phyloP scores from a whole-genome alignment of 2,329 filamentous ascomycete species.

The Orbilia ellipsospora region DNA sequence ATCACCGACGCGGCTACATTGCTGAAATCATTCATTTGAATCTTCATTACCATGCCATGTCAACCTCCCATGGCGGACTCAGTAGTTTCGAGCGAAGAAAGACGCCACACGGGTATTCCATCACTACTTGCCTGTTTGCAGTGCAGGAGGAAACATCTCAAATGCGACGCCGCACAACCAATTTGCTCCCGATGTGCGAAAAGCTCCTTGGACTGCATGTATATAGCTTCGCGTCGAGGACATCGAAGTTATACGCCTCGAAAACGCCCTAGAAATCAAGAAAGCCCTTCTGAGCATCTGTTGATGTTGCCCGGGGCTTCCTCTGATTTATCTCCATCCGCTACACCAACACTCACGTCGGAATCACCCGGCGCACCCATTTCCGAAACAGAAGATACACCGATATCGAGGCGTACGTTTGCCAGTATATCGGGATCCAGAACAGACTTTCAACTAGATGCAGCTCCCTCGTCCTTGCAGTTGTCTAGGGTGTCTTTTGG shows the following conservation, averaged over 20 bases:
- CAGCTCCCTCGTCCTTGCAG: not conserved
- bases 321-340: not conserved
- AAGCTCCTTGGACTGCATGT: not conserved
- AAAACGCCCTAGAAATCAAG: not conserved
- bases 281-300: not conserved
- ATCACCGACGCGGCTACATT: too few species aligned
- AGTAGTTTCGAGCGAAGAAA: not conserved
- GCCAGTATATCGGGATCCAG: not conserved
- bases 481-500: not conserved
- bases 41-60: too few species aligned
- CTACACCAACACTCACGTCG: not conserved
- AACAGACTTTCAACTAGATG: not conserved
- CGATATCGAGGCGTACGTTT: not conserved
- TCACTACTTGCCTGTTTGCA: not conserved
- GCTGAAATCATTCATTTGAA: too few species aligned
- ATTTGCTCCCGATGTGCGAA: not conserved
- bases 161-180: constrained; percentile 2
- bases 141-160: constrained; percentile 4
- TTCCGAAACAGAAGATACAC: not conserved
- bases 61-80: too few species aligned
- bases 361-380: not conserved
- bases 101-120: not conserved
- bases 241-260: not conserved
- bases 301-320: not conserved
- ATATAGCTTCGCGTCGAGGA: not conserved